Base-by-base conservation (phyloP, 805 yeast species). In the Candida arabinofermentans region DNA sequence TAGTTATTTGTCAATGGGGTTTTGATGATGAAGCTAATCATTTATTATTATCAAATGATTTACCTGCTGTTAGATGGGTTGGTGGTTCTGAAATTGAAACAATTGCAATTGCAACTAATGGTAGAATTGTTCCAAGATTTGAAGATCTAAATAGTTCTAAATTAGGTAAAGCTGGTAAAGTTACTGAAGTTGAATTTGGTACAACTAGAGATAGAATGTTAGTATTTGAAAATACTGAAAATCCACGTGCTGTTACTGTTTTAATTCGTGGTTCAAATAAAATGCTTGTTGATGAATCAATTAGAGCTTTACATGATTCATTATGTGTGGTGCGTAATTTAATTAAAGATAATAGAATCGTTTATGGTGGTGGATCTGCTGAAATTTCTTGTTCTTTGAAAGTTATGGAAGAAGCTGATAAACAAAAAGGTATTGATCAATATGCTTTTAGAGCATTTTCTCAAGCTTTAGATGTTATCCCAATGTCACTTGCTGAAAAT, bases 331-430 rank as follows among this genome's bases (percentile, higher is more conserved):
- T 93, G 23, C 85, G 99, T 70, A 95, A 93, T 68, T 77, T 93
- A 61, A 83, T 95, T 39, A 79, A 83, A 57, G 98, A 95, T 64
- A 83, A 81, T 62, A 78, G 96, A 64, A 87, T 93, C 35, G 97
- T 95, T n/a, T 93, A 93, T 59, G 99, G 99, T 49, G 99, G 99
- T 55, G 99, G 99, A 53, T 96, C 99, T 18, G 95, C 98, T 27
- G 99, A 93, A 69, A 81, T 93, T 40, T 76, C 96, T 2, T 85
- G 96, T 71, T 89, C 98, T 12, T 69, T 93, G 53, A 95, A 93
- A 14, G 96, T 93, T 13, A 73, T 88, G 43, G 86, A 83, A 37
- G 96, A 85, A 50, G 97, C 98, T 37, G 96, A 91, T 64, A 81
- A 78, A 59, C 95, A 86, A 66, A 82, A 82, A 55, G 98, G 98